Evolutionary conservation across 805 yeast genomes (phyloP), one percentile per base, ranked within the genome.

Genomic region (Yarrowia hollandica): DNA sequence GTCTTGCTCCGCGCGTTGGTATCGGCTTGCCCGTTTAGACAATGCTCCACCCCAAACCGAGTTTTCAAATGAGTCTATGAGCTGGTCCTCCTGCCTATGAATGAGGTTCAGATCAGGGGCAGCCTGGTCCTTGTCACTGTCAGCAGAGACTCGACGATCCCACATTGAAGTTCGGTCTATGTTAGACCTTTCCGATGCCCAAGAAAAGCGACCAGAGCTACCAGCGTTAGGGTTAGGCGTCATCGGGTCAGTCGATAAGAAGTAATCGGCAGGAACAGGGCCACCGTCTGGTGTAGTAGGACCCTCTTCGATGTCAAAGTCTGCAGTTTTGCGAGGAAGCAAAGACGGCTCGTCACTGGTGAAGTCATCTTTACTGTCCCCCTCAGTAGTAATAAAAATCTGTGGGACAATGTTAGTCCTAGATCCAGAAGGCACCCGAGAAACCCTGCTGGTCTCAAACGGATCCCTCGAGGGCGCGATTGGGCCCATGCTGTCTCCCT

Each of bases 41-140:
- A 35, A 64, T 60, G 46, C 63, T 60, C 8, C 65, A 64, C 8
- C 70, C 70, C 35, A 66, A 26, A 3, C 57, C 44, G 19, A 66
- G 52, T 25, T 62, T 38, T 55, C 50, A 9, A 55, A 55, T 6
- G 59, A 55, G 23, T 55, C 59, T 7, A 55, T 21, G 16, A 55
- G 42, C 11, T 52, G 44, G 34, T 37, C 46, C 10, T 52, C 58
- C 26, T 52, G 42, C 19, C 44, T 23, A 23, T 52, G 44, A 4
- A 52, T 25, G 26, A 52, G 58, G 18, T 35, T 52, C 19, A 52
- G 2, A 19, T 52, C 44, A 3, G 42, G 5, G 6, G 16, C 16
- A 23, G 33, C 58, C 15, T 12, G 52, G 5, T 44, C 35, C 19
- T 19, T 28, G 19, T 52, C 58, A 19, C 44, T 37, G 14, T 35